Base-by-base conservation (phyloP, 1,284 basidiomycete genomes). In the Cryptococcus sp. region DNA sequence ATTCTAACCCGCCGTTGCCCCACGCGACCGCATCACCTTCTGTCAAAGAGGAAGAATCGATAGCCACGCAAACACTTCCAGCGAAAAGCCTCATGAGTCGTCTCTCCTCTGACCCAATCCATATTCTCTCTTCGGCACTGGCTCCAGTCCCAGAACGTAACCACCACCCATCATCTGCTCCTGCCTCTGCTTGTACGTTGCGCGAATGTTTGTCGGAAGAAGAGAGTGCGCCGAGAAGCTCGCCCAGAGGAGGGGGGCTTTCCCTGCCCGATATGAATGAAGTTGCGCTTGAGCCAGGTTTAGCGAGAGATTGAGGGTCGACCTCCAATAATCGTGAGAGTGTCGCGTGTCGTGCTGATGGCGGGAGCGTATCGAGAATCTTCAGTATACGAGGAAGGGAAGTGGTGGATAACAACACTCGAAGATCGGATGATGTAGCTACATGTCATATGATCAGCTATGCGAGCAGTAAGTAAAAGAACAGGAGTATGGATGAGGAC, bases 61-160 rank as follows among this genome's bases (percentile, higher is more conserved):
- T 74, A 1, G 71, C 65, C 11, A 46, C 22, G 46, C 71, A 70
- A 2, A 75, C 71, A 3, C 63, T 55, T 0, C 62, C 64, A 1
- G 73, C 72, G 59, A 70, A 77, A 0, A 69, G 38, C 22, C 69
- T 52, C 62, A 75, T 70, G n/a, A 77, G 39, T 43, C 63, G 53
- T 39, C 59, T 59, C 58, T 77, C 75, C 54, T 74, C 69, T 7
- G 62, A 57, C 2, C 72, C 72, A 39, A 77, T 67, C 75, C 75
- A 77, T 7, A 77, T 63, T 11, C 64, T 59, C 7, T 52, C 62
- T 19, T 61, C 56, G 15, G 56, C 61, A 16, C 22, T 51, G 4
- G 64, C 65, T 15, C 50, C 46, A 41, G 39, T 4, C 13, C 29
- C 29, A 4, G 29, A 34, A 13, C 25, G n/a, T 13, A 76, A 60